These are phyloP conservation scores for Schoenoplectus tabernaemontani DNA, from an alignment of 202 grass and related monocot genomes.

Conservation along the genomic window DNA sequence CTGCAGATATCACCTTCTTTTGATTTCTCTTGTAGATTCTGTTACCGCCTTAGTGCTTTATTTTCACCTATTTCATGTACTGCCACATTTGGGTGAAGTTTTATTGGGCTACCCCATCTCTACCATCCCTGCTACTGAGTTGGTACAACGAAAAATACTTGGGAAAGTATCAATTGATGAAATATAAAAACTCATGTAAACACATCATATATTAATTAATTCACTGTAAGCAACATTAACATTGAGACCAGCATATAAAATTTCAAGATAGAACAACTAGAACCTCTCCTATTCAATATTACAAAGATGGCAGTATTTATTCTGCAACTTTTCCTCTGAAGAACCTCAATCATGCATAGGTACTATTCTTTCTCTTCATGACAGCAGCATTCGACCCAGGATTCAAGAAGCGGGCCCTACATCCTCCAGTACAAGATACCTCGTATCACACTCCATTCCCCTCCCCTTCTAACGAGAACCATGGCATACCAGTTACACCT, in stretches of 20 bases:
- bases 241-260: background rate
- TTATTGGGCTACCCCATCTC: background rate
- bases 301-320: slow-evolving; percentile 8
- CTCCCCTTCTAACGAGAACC: slow-evolving; percentile 22
- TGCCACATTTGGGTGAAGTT: background rate
- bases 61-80: background rate
- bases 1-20: too few species aligned
- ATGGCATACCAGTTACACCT: slow-evolving; percentile 22
- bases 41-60: background rate
- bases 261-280: background rate
- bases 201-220: background rate
- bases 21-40: background rate
- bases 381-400: slow-evolving; percentile 86
- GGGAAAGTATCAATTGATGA: background rate
- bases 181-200: background rate
- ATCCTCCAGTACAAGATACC: slow-evolving; percentile 63
- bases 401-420: slow-evolving; percentile 65
- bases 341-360: slow-evolving; percentile 35
- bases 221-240: background rate
- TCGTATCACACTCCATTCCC: slow-evolving; percentile 48
- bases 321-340: background rate
- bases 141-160: background rate
- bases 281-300: background rate
- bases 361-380: slow-evolving; percentile 76
- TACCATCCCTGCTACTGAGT: background rate